phyloP scores from a whole-genome alignment of 2,329 filamentous ascomycete genomes.

The Pseudofabraea citricarpa region DNA sequence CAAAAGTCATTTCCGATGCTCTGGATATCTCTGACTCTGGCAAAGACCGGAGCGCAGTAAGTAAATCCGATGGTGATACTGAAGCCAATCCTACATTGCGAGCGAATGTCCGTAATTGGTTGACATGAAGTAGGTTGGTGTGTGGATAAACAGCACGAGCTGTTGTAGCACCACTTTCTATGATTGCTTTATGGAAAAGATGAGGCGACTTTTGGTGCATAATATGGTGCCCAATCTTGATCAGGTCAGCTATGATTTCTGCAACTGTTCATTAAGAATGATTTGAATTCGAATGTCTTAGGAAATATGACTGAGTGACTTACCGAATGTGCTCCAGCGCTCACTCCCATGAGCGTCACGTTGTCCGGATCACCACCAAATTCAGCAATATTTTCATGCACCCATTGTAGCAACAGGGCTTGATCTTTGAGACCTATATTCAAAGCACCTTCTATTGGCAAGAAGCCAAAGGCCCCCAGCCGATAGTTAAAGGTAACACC shows the following conservation, averaged over 20 bases:
- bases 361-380: slow-evolving; percentile 57
- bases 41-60: slow-evolving; percentile 44
- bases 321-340: slow-evolving; percentile 59
- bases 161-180: slow-evolving; percentile 53
- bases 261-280: neutral
- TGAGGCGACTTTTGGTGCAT: slow-evolving; percentile 38
- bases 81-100: slow-evolving; percentile 43
- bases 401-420: slow-evolving; percentile 53
- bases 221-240: slow-evolving; percentile 62
- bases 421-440: slow-evolving; percentile 65
- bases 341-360: slow-evolving; percentile 57
- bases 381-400: slow-evolving; percentile 50
- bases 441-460: slow-evolving; percentile 51
- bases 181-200: slow-evolving; percentile 47
- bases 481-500: slow-evolving; percentile 57
- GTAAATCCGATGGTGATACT: slow-evolving; percentile 39
- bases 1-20: slow-evolving; percentile 41
- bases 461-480: slow-evolving; percentile 62
- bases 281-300: too few relatives aligned
- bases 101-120: slow-evolving; percentile 52
- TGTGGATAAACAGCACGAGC: slow-evolving; percentile 48
- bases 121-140: slow-evolving; percentile 51
- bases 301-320: too few relatives aligned
- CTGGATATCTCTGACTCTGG: slow-evolving; percentile 32
- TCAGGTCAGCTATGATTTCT: slow-evolving; percentile 8